Evolutionary conservation across 2,329 filamentous ascomycete genomes (phyloP).

Genomic region (Davidsoniella eucalypti): DNA sequence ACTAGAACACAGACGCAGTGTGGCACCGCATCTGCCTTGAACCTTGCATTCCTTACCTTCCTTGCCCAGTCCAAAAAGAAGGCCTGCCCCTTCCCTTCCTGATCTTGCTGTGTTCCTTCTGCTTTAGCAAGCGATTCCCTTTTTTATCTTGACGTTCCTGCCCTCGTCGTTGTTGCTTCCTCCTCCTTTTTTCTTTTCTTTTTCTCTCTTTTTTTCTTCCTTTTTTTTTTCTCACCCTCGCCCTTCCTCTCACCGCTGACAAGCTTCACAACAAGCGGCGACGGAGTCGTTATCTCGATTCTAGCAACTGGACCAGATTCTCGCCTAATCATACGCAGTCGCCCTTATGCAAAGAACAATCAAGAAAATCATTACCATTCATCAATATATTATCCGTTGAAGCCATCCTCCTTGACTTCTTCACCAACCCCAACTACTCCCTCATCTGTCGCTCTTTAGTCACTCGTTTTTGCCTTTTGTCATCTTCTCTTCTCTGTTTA

Average conservation of each 20-base stretch:
- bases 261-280: slow-evolving; percentile 10
- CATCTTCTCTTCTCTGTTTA: slow-evolving; percentile 1
- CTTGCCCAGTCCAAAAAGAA: not conserved
- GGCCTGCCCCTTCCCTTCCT: slow-evolving; percentile 7
- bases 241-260: slow-evolving; percentile 1
- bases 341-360: not conserved
- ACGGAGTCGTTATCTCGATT: slow-evolving; percentile 11
- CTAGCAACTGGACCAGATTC: slow-evolving; percentile 6
- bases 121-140: not conserved
- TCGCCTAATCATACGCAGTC: slow-evolving; percentile 1
- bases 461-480: not conserved
- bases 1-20: not conserved
- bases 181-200: not conserved
- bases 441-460: slow-evolving; percentile 5
- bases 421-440: not conserved
- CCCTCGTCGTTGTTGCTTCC: not conserved
- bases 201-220: not conserved
- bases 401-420: not conserved
- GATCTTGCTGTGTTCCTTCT: slow-evolving; percentile 1
- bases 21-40: slow-evolving; percentile 4
- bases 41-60: not conserved
- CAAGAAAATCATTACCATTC: not conserved
- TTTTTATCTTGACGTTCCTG: not conserved
- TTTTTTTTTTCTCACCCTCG: not conserved
- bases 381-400: too few relatives aligned